phyloP scores from a whole-genome alignment of 495 filamentous ascomycete genomes.

The Hypoxylon lienhwacheense region DNA sequence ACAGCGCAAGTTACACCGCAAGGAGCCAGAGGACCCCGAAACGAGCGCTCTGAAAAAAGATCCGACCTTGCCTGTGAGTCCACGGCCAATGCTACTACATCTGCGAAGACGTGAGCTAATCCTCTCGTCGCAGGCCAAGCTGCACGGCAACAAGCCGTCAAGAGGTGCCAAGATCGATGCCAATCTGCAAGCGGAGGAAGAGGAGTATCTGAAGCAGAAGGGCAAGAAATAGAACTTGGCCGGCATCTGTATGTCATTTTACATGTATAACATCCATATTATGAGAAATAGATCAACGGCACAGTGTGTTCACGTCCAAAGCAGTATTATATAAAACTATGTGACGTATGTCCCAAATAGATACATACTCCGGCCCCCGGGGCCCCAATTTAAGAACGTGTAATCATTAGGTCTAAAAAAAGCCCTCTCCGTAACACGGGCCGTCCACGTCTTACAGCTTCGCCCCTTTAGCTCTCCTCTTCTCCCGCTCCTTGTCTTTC shows the following conservation, averaged over 20 bases:
- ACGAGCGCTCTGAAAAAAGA: constrained; percentile 62
- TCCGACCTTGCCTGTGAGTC: constrained; percentile 68
- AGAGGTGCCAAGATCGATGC: constrained; percentile 69
- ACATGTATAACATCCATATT: no score
- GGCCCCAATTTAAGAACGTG: no score
- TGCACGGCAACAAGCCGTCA: constrained; percentile 67
- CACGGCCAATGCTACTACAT: not conserved
- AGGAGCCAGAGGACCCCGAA: constrained; percentile 51
- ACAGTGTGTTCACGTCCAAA: no score
- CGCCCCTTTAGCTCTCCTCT: constrained; percentile 61
- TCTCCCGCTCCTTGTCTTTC: constrained; percentile 76
- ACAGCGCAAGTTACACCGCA: constrained; percentile 47
- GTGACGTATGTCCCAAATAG: no score
- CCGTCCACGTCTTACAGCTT: constrained; percentile 42
- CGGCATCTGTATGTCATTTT: not conserved
- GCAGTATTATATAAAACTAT: no score
- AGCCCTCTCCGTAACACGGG: not conserved
- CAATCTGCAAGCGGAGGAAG: constrained; percentile 63
- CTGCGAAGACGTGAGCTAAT: not conserved
- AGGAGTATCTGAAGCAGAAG: constrained; percentile 64
- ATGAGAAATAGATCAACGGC: no score
- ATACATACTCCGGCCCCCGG: no score
- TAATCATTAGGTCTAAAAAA: not conserved
- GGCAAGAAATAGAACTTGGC: constrained; percentile 28
- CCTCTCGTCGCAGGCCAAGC: constrained; percentile 50